Base-by-base conservation (phyloP, 2,329 filamentous ascomycete genomes). In the Ceratocystis papillata region DNA sequence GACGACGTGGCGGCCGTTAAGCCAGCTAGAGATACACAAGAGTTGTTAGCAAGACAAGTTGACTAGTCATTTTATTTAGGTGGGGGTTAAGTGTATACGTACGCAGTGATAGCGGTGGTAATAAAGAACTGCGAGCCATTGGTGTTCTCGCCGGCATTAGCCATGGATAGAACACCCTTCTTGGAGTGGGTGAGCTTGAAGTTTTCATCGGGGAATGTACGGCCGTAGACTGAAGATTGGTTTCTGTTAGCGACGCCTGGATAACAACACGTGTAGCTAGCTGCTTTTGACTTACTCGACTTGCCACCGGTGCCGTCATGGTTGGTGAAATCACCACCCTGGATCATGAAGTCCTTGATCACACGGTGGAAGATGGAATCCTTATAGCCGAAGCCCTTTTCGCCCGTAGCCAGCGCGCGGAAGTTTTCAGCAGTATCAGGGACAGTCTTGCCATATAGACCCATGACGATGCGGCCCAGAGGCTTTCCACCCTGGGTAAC, bases 151-250 rank as follows among this genome's bases (percentile, higher is more conserved):
- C 89, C 89, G 68, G 88, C 84, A 78, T 92, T 92, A 77, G 88
- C 89, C 89, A 90, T 94, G 77, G 87, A 90, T 70, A 94, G 80
- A 63, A 90, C 79, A 73, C 89, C 89, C 77, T 86, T 87, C 83
- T 90, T 91, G 80, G 82, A 84, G 85, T 95, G 90, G 83, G 91
- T 92, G 75, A 93, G 83, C 86, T 94, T 93, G 83, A 95, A 94
- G 87, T 93, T 94, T 86, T 95, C 89, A 73, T 95, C 89, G 70
- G 84, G 78, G 79, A 94, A 94, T 79, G 89, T 89, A 72, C 83
- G 81, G 73, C 89, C 89, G 76, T 93, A 94, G 80, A 94, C 84
- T 87, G 69, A n/a, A 67, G 22, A n/a, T 1, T 46, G n/a, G 10
- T 8, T 33, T n/a, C 17, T 41, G 48, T 37, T 53, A 55, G 48